Evolutionary conservation across 23 red algal genomes (phyloP), one percentile per base, ranked within the genome.

Genomic region (Rhodosorus marinus): DNA sequence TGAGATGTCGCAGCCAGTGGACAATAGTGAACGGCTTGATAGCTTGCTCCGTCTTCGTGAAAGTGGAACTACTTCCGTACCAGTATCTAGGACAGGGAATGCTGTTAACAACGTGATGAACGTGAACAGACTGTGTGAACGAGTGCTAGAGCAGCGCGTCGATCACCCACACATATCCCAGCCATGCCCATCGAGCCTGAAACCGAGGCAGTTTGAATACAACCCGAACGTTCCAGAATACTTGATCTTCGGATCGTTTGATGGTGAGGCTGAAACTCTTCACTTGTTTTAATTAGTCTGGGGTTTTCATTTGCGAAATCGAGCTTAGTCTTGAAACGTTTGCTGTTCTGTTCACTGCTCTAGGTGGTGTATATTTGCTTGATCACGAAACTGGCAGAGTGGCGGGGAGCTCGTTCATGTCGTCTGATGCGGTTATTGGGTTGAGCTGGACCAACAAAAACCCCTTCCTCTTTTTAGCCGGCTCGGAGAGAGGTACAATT

Each of bases 121-220:
- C n/a, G n/a, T n/a, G n/a, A n/a, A n/a, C n/a, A n/a, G n/a, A n/a
- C n/a, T n/a, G n/a, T n/a, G n/a, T n/a, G n/a, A n/a, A n/a, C n/a
- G n/a, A n/a, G n/a, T n/a, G n/a, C n/a, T n/a, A n/a, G n/a, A n/a
- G n/a, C n/a, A n/a, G n/a, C n/a, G n/a, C n/a, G n/a, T n/a, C 38
- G 38, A 43, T 43, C 38, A 17, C 17, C 38, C 38, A 43, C 38
- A 17, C 38, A 17, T 17, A 43, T 43, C 38, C 38, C 11, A 11
- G 38, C 38, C 17, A 11, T 43, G 11, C 17, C 38, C 11, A 11
- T 11, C 38, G 38, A 11, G 11, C 11, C 11, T 80, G 26, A 57
- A 74, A 8, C 69, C 90, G 4, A 62, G 90, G 14, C 90, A 98
- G 42, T 98, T 98, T 74, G 90, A 98, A 55, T 98, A 85, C 67